phyloP scores from a whole-genome alignment of 306 rosid species.

The Macrotyloma uniflorum region DNA sequence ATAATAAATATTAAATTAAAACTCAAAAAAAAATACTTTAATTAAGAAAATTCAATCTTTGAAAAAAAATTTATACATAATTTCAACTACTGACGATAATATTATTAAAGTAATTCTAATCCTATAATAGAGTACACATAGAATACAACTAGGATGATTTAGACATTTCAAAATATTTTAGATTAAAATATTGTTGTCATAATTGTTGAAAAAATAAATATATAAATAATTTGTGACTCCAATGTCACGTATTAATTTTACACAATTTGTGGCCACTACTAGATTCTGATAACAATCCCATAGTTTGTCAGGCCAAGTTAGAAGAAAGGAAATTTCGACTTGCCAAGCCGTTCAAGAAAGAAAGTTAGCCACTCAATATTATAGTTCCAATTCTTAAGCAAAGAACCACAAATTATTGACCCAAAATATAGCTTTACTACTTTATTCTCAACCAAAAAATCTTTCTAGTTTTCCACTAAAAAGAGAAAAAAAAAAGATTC shows the following conservation, averaged over 20 bases:
- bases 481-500: neutral
- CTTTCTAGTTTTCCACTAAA: conserved; percentile 4
- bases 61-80: too few species aligned
- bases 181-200: too few species aligned
- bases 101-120: too few species aligned
- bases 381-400: neutral
- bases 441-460: conserved; percentile 12
- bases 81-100: too few species aligned
- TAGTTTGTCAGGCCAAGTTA: conserved; percentile 6
- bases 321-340: neutral
- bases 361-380: neutral
- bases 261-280: neutral
- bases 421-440: neutral
- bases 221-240: neutral
- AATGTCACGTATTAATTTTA: neutral
- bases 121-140: too few species aligned
- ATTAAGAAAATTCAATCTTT: too few species aligned
- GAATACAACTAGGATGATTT: too few species aligned
- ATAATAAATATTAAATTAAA: too few species aligned
- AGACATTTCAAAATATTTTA: too few species aligned
- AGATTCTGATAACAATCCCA: neutral
- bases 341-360: neutral
- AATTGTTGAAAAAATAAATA: too few species aligned
- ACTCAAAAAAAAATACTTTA: too few species aligned
- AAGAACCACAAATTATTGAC: neutral